Percentiles rank a stretch among this genome's conserved stretches.
Evolutionary conservation across 164 flowering plant genomes (phyloP).

Genomic region (Macadamia integrifolia): DNA sequence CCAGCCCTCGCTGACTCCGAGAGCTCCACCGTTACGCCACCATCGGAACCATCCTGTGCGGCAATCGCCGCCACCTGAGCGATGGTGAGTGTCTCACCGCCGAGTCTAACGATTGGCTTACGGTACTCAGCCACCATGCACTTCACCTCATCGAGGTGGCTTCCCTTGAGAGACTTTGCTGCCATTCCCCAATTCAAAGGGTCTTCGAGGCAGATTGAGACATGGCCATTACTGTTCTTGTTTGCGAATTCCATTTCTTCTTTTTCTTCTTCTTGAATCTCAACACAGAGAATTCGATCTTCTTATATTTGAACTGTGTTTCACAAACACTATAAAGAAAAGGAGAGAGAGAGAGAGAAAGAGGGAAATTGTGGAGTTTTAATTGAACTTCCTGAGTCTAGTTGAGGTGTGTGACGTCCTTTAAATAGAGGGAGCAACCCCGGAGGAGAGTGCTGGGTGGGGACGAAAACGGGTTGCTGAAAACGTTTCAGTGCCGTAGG

Average conservation of each 20-base stretch:
- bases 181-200: slow-evolving; percentile 53
- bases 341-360: background rate
- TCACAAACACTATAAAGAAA: no score
- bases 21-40: slow-evolving; percentile 39
- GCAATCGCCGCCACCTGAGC: slow-evolving; percentile 54
- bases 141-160: slow-evolving; percentile 55
- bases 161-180: slow-evolving; percentile 42
- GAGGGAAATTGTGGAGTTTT: slow-evolving; percentile 3
- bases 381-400: slow-evolving; percentile 19
- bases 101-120: slow-evolving; percentile 35
- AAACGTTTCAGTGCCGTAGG: slow-evolving; percentile 5
- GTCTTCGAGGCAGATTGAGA: slow-evolving; percentile 22
- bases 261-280: background rate
- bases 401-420: slow-evolving; percentile 7
- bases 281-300: no score
- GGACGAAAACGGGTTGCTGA: slow-evolving; percentile 28
- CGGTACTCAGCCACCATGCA: slow-evolving; percentile 47
- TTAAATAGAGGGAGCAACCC: slow-evolving; percentile 17
- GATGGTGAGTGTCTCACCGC: slow-evolving; percentile 41
- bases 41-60: background rate
- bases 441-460: slow-evolving; percentile 14
- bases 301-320: no score
- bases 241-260: background rate
- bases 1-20: slow-evolving; percentile 43
- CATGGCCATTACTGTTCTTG: slow-evolving; percentile 12